These are phyloP conservation scores for Candida bentonensis DNA, from an alignment of 805 yeast species.

Conservation along the genomic window DNA sequence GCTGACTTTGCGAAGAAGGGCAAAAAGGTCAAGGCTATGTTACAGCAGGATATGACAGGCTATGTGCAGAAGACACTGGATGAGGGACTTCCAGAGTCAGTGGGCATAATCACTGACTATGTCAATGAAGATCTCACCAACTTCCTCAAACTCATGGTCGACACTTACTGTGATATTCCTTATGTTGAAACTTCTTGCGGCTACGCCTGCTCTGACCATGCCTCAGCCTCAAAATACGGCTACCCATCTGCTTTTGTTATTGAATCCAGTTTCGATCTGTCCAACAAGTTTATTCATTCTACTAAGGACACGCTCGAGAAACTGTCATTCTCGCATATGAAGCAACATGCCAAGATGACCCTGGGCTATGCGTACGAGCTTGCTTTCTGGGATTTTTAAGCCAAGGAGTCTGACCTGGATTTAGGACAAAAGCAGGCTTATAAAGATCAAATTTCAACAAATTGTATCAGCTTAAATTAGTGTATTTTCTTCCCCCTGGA, in stretches of 20 bases:
- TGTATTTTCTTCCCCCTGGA: too few species aligned
- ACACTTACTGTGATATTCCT: constrained; percentile 50
- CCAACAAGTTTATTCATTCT: constrained; percentile 63
- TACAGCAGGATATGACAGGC: constrained; percentile 95
- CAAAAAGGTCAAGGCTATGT: constrained; percentile 57
- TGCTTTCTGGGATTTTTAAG: constrained; percentile 25
- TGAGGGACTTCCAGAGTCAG: constrained; percentile 41
- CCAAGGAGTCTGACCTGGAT: too few species aligned
- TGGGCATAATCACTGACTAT: constrained; percentile 73
- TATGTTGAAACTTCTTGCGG: constrained; percentile 72
- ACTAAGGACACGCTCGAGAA: constrained; percentile 69
- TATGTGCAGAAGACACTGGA: constrained; percentile 40
- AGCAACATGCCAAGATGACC: constrained; percentile 66
- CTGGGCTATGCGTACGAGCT: constrained; percentile 64
- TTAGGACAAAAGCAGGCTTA: too few species aligned
- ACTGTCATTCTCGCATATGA: constrained; percentile 63
- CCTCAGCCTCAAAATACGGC: constrained; percentile 71
- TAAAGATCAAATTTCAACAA: too few species aligned
- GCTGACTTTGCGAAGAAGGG: constrained; percentile 32
- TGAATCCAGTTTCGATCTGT: constrained; percentile 55
- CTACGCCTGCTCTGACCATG: constrained; percentile 88
- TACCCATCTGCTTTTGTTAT: constrained; percentile 73
- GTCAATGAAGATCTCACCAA: constrained; percentile 40
- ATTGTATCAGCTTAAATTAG: too few species aligned
- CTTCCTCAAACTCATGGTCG: constrained; percentile 49